Percentiles rank a stretch among this genome's conserved stretches.
Evolutionary conservation across 1,284 basidiomycete genomes (phyloP).

Genomic region (Coniophora puteana): DNA sequence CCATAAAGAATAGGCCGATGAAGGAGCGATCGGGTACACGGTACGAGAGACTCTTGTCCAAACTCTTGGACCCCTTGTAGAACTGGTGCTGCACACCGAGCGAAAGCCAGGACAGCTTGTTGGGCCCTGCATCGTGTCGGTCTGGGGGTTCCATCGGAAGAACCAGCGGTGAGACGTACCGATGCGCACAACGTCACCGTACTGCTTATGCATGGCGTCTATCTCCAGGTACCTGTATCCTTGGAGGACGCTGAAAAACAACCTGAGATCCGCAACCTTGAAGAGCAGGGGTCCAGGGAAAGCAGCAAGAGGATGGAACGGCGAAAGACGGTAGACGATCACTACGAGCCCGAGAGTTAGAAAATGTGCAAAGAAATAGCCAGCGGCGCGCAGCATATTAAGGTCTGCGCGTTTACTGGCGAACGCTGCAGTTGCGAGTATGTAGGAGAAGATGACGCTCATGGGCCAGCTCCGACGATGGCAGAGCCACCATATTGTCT

Average conservation of each 20-base stretch:
- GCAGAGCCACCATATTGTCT: no score
- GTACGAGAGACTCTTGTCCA: no score
- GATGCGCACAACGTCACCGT: slow-evolving; percentile 25
- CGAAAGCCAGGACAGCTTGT: slow-evolving; percentile 24
- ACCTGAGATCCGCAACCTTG: slow-evolving; percentile 24
- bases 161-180: slow-evolving; percentile 13
- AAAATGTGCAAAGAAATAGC: background rate
- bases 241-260: slow-evolving; percentile 8
- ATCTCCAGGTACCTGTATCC: slow-evolving; percentile 20
- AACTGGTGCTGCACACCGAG: background rate
- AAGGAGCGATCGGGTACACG: no score
- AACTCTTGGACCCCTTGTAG: background rate
- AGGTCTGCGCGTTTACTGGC: no score
- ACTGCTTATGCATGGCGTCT: slow-evolving; percentile 20
- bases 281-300: slow-evolving; percentile 29
- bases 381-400: no score
- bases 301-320: slow-evolving; percentile 29
- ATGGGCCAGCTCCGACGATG: no score
- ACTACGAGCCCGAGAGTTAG: slow-evolving; percentile 13
- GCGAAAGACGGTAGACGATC: slow-evolving; percentile 29
- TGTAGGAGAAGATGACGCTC: no score
- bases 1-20: no score
- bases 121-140: slow-evolving; percentile 20
- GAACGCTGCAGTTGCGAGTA: no score
- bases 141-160: background rate